phyloP scores from a whole-genome alignment of 306 rosid species.

The Quercus bicolor region DNA sequence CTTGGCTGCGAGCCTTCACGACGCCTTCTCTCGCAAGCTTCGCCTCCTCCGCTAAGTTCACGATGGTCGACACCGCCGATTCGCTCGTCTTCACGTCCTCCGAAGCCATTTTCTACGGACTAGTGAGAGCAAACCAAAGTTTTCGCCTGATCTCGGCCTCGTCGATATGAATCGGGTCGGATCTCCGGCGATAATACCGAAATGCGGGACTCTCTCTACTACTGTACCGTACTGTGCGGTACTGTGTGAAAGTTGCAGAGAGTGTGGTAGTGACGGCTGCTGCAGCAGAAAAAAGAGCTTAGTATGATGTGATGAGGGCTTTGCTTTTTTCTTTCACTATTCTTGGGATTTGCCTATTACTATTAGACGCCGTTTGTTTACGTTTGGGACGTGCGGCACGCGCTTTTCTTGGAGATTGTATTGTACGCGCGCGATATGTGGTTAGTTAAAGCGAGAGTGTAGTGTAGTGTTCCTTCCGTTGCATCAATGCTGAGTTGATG shows the following conservation, averaged over 20 bases:
- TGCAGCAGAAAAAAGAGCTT: background rate
- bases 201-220: slow-evolving; percentile 8
- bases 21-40: slow-evolving; percentile 93
- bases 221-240: background rate
- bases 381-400: background rate
- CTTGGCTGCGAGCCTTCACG: slow-evolving; percentile 70
- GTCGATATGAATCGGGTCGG: slow-evolving; percentile 15
- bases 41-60: slow-evolving; percentile 87
- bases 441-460: too few relatives aligned
- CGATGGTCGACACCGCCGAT: slow-evolving; percentile 77
- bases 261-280: slow-evolving; percentile 12
- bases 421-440: too few relatives aligned
- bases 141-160: slow-evolving; percentile 16
- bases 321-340: too few relatives aligned
- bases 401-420: too few relatives aligned
- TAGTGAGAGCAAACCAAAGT: background rate
- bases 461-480: too few relatives aligned
- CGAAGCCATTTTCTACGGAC: slow-evolving; percentile 57
- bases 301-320: background rate
- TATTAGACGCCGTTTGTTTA: slow-evolving; percentile 13
- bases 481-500: too few relatives aligned
- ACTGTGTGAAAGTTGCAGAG: background rate
- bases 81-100: slow-evolving; percentile 85
- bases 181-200: background rate
- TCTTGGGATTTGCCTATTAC: background rate